Conservation (phyloP, 2,329 filamentous ascomycete species). For the Raffaelea ambrosiae region DNA sequence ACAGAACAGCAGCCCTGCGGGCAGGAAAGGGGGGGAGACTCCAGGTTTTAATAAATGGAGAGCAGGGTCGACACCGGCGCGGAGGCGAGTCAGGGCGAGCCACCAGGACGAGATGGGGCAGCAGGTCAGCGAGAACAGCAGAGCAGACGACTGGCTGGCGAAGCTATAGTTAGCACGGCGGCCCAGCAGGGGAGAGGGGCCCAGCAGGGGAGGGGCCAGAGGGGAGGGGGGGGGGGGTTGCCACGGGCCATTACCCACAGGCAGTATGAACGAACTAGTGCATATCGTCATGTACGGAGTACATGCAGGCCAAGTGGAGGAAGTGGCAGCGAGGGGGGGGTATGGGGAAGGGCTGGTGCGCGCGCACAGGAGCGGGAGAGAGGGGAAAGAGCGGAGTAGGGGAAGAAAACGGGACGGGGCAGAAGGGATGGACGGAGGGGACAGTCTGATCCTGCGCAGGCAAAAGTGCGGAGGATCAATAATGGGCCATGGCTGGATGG, state of each 20-base stretch:
- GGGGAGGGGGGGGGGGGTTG: not conserved
- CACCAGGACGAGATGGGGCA: not conserved
- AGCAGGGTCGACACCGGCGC: not conserved
- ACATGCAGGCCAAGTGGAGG: conserved; percentile 6
- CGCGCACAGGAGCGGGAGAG: not conserved
- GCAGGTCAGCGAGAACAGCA: conserved; percentile 8
- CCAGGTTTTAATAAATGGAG: not conserved
- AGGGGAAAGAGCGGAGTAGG: conserved; percentile 8
- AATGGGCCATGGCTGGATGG: conserved; percentile 4
- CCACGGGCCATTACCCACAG: not conserved
- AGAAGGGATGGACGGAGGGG: conserved; percentile 1
- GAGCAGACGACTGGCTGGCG: conserved; percentile 5
- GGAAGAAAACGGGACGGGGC: conserved; percentile 9
- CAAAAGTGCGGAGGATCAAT: conserved; percentile 6
- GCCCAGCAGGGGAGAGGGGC: not conserved
- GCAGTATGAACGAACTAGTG: no score
- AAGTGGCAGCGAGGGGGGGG: conserved; percentile 4
- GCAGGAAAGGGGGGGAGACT: conserved; percentile 6
- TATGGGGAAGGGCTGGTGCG: not conserved
- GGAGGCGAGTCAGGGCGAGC: no score
- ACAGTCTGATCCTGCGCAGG: not conserved
- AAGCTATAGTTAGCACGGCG: conserved; percentile 8
- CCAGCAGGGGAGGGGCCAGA: not conserved
- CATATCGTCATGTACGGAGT: conserved; percentile 4
- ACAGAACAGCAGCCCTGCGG: conserved; percentile 4